Evolutionary conservation across 306 rosid species (phyloP).

Genomic region (Dalbergia cochinchinensis): DNA sequence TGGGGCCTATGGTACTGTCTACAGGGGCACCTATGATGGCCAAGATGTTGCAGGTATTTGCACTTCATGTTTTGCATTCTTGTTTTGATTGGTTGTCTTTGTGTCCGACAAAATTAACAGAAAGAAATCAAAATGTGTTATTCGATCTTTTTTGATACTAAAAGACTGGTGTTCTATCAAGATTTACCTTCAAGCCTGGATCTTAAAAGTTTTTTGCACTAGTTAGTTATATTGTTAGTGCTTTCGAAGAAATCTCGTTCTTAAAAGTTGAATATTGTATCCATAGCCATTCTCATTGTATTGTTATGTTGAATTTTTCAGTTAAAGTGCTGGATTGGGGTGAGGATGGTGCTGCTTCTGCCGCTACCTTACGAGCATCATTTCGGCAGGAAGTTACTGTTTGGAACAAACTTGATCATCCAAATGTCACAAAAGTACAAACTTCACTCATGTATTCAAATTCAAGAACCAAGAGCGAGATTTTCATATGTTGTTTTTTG

Average conservation of each 20-base stretch:
- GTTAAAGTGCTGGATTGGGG: conserved; percentile 98
- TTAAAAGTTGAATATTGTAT: conserved; percentile 1
- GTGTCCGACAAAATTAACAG: not conserved
- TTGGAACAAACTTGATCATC: conserved; percentile 93
- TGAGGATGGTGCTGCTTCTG: conserved; percentile 76
- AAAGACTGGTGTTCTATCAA: not conserved
- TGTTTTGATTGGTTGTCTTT: conserved; percentile 1
- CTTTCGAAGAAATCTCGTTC: not conserved
- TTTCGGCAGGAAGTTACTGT: conserved; percentile 93
- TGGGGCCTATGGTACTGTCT: conserved; percentile 85
- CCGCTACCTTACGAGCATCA: conserved; percentile 70
- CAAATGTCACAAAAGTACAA: conserved; percentile 85
- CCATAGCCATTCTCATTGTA: conserved; percentile 44
- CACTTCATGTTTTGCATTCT: conserved; percentile 20
- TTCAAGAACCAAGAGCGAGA: conserved; percentile 20
- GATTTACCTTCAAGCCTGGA: not conserved
- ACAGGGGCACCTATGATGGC: conserved; percentile 71
- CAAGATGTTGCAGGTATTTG: conserved; percentile 90
- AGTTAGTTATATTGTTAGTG: not conserved
- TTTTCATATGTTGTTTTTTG: conserved; percentile 15
- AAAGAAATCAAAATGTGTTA: not conserved
- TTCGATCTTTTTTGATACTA: conserved; percentile 7
- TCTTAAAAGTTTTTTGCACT: not conserved
- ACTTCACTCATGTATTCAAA: conserved; percentile 32
- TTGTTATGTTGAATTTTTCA: conserved; percentile 52